Percentiles rank a stretch among this genome's conserved stretches.
These are phyloP conservation scores for Colletotrichum shisoi DNA, from an alignment of 2,329 filamentous ascomycete genomes.

Conservation along the genomic window DNA sequence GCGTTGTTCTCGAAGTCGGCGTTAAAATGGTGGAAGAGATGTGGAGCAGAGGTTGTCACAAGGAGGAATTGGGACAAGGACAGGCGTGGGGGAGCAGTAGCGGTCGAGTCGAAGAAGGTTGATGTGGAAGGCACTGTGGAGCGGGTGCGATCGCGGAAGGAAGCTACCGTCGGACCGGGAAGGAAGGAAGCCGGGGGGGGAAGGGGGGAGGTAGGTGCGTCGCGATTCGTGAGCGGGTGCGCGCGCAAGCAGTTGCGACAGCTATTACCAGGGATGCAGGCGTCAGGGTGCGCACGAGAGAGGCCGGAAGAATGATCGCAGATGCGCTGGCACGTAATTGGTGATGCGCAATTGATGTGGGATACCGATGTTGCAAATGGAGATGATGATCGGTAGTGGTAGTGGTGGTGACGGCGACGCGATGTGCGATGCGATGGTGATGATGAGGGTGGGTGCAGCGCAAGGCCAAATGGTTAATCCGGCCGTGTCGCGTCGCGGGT, in stretches of 20 bases:
- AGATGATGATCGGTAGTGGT: conserved; percentile 17
- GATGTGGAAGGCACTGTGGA: conserved; percentile 12
- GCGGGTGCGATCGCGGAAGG: conserved; percentile 7
- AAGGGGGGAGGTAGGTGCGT: conserved; percentile 14
- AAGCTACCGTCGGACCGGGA: conserved; percentile 12
- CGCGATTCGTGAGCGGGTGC: conserved; percentile 9
- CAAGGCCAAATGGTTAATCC: conserved; percentile 28
- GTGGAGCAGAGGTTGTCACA: not conserved
- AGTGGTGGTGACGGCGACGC: conserved; percentile 3
- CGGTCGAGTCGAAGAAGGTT: not conserved
- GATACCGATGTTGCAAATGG: conserved; percentile 9
- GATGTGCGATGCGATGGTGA: conserved; percentile 1
- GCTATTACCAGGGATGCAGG: conserved; percentile 10
- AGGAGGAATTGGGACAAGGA: not conserved
- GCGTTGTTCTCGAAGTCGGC: not conserved
- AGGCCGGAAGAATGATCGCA: not conserved
- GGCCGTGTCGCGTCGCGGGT: conserved; percentile 25
- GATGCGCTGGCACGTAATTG: conserved; percentile 16
- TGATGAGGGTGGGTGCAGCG: not conserved
- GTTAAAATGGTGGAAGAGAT: not conserved
- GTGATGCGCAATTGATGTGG: conserved; percentile 14
- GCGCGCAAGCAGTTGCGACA: conserved; percentile 12
- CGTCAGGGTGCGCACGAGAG: conserved; percentile 1
- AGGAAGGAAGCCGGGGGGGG: conserved; percentile 5
- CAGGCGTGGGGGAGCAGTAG: not conserved